These are phyloP conservation scores for Solanum ossicruentum DNA, from an alignment of 257 asterid genomes.

Conservation along the genomic window DNA sequence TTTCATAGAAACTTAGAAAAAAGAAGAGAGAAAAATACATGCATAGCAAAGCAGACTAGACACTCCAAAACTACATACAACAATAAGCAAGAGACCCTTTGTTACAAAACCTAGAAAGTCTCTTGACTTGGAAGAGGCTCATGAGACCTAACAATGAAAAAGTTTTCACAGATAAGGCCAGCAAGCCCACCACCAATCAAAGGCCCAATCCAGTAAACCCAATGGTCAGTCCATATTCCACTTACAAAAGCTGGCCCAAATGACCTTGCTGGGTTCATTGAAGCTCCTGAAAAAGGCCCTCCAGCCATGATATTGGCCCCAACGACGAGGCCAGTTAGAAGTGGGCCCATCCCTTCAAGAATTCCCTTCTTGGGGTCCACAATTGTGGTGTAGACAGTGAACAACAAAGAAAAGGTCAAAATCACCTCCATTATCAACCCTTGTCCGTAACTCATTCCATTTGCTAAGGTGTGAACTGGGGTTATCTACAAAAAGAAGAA, in stretches of 20 bases:
- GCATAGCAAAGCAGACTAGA: neutral
- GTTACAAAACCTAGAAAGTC: conserved; percentile 6
- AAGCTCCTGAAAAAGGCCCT: conserved; percentile 85
- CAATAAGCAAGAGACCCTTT: neutral
- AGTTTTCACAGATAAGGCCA: conserved; percentile 63
- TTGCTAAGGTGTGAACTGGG: conserved; percentile 73
- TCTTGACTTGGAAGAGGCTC: conserved; percentile 36
- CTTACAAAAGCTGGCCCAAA: conserved; percentile 85
- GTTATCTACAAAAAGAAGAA: conserved; percentile 29
- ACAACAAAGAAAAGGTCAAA: conserved; percentile 67
- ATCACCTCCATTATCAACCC: conserved; percentile 80
- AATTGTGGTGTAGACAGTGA: conserved; percentile 79
- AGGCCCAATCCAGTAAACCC: conserved; percentile 96
- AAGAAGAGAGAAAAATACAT: neutral
- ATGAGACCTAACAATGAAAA: conserved; percentile 57
- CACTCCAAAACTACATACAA: neutral
- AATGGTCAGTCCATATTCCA: conserved; percentile 87
- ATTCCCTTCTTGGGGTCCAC: conserved; percentile 90
- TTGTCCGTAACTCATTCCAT: conserved; percentile 46
- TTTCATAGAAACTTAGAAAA: neutral
- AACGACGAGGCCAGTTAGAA: conserved; percentile 69
- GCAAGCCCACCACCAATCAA: conserved; percentile 89
- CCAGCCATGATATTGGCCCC: conserved; percentile 97
- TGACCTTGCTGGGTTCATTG: conserved; percentile 94
- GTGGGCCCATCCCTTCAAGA: conserved; percentile 79